Base-by-base conservation (phyloP, 352 stramenopile species). In the Phytophthora boehmeriae region DNA sequence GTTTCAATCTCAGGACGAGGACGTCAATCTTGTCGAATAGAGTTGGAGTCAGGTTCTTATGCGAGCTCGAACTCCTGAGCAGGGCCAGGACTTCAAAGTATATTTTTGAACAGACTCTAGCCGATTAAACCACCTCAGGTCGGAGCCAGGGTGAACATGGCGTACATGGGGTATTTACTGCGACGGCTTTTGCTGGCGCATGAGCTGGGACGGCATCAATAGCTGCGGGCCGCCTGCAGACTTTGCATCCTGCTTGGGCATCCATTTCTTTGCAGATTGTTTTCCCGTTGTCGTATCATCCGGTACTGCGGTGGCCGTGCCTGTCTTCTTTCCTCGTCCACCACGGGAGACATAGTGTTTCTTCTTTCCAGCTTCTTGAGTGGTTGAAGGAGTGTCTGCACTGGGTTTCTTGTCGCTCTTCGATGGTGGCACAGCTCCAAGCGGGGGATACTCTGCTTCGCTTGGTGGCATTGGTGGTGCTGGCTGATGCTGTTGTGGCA, bases 151-250 rank as follows among this genome's bases (percentile, higher is more conserved):
- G 2, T n/a, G 34, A 39, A 4, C 14, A 14, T 4, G 34, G 34
- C 14, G 34, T 9, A 39, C 34, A 39, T 39, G 34, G 10, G 8
- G 38, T 20, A 30, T 35, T 50, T 72, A 62, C 25, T 71, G 45
- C 47, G 78, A 59, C 38, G 80, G 70, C 57, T 81, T 74, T 23
- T 83, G 71, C 19, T 86, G 72, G 10, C 73, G 68, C 66, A 87
- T 56, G 14, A 87, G 39, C 64, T 87, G 77, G 23, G 77, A 67
- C n/a, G 77, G 77, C 19, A 87, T 63, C 23, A 87, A 55, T 14
- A 87, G 51, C 17, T 74, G 59, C 8, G 56, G 52, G 25, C 47
- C 57, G 28, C 57, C 39, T 41, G 66, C 59, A 0, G 71, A 25
- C 47, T 70, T 76, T 1, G 46, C 27, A 4, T 46, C 42, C 11